These are phyloP conservation scores for Mycena latifolia DNA, from an alignment of 768 basidiomycete species.

Conservation along the genomic window DNA sequence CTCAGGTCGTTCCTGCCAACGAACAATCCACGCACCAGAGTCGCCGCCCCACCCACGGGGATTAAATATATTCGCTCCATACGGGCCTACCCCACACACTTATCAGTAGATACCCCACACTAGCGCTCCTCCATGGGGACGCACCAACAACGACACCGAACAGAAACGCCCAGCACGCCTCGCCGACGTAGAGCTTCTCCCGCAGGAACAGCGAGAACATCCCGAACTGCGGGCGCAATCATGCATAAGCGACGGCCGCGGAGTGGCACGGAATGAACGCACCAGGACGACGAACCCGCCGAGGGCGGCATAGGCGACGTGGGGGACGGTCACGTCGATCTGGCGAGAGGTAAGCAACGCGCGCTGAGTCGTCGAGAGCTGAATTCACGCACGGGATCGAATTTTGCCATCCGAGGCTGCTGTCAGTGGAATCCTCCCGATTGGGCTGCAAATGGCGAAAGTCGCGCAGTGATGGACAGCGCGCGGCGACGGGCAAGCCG, in stretches of 20 bases:
- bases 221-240: slow-evolving; percentile 72
- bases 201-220: slow-evolving; percentile 95
- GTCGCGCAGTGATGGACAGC: slow-evolving; percentile 19
- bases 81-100: slow-evolving; percentile 73
- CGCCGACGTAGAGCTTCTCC: slow-evolving; percentile 87
- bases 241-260: slow-evolving; percentile 51
- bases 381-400: slow-evolving; percentile 32
- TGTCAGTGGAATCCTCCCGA: neutral
- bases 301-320: slow-evolving; percentile 83
- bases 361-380: neutral
- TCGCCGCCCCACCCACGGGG: slow-evolving; percentile 78
- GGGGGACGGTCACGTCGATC: slow-evolving; percentile 77
- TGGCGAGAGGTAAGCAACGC: slow-evolving; percentile 34
- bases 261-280: slow-evolving; percentile 66
- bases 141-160: slow-evolving; percentile 92
- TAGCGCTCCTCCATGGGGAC: slow-evolving; percentile 42
- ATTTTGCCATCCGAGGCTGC: slow-evolving; percentile 16
- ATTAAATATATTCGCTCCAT: slow-evolving; percentile 84
- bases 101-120: neutral
- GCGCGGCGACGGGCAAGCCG: neutral
- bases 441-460: slow-evolving; percentile 27
- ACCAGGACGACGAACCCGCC: slow-evolving; percentile 90
- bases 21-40: slow-evolving; percentile 21
- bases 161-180: slow-evolving; percentile 95
- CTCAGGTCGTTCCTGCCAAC: neutral